Conservation (phyloP, 2,329 filamentous ascomycete species). For the Delphinella strobiligena region DNA sequence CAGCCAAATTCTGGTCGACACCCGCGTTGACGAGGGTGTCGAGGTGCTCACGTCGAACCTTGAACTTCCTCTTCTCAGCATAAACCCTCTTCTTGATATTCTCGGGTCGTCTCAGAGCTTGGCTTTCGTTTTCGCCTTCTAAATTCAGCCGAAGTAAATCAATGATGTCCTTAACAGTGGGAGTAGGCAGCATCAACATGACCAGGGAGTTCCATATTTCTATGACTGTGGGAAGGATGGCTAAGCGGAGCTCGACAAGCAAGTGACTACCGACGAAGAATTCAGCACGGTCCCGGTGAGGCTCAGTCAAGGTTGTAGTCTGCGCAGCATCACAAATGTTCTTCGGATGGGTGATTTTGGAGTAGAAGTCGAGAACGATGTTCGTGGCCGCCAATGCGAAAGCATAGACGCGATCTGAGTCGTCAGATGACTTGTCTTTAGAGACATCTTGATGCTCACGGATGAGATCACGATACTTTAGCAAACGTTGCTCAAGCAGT, state of each 20-base stretch:
- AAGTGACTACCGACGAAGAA: slow-evolving; percentile 63
- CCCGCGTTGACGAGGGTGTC: slow-evolving; percentile 35
- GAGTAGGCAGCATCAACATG: slow-evolving; percentile 66
- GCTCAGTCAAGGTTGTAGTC: slow-evolving; percentile 41
- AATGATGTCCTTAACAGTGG: slow-evolving; percentile 66
- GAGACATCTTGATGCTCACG: slow-evolving; percentile 14
- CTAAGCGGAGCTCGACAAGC: slow-evolving; percentile 71
- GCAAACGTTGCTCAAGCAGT: slow-evolving; percentile 46
- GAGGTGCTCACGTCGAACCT: slow-evolving; percentile 32
- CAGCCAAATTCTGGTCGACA: slow-evolving; percentile 50
- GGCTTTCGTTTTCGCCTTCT: slow-evolving; percentile 61
- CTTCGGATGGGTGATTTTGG: slow-evolving; percentile 64
- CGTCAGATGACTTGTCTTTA: slow-evolving; percentile 11
- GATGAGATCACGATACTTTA: slow-evolving; percentile 16
- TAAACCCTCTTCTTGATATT: slow-evolving; percentile 39
- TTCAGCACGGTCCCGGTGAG: slow-evolving; percentile 44
- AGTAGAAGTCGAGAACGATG: slow-evolving; percentile 74
- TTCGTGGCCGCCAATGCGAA: slow-evolving; percentile 33
- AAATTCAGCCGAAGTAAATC: slow-evolving; percentile 72
- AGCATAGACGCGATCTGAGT: slow-evolving; percentile 6
- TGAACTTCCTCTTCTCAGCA: slow-evolving; percentile 39
- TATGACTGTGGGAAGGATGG: slow-evolving; percentile 62
- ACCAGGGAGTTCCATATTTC: slow-evolving; percentile 78
- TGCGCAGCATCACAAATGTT: slow-evolving; percentile 66
- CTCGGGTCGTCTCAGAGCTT: slow-evolving; percentile 51